Conservation (phyloP, 495 filamentous ascomycete genomes). For the Penicillium argentinense region DNA sequence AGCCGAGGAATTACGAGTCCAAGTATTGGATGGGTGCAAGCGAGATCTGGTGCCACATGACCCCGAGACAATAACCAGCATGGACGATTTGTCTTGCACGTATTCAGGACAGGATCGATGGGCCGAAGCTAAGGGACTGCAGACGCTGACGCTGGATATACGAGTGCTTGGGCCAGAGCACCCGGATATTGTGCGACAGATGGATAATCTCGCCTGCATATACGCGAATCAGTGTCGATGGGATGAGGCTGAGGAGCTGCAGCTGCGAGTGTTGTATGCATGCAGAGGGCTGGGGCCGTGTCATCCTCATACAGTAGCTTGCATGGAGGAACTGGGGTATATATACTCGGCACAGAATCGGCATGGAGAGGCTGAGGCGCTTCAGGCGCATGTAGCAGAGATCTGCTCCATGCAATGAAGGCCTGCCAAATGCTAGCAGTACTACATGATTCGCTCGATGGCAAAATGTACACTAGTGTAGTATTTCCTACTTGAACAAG, state of each 20-base stretch:
- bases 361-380: too few relatives aligned
- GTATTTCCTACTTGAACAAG: too few relatives aligned
- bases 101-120: background rate
- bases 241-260: background rate
- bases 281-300: background rate
- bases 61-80: background rate
- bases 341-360: background rate
- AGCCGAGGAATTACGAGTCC: background rate
- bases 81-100: background rate
- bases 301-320: background rate
- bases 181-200: background rate
- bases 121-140: background rate
- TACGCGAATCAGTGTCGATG: background rate
- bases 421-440: too few relatives aligned
- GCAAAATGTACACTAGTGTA: too few relatives aligned
- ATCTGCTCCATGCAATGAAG: too few relatives aligned
- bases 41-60: background rate
- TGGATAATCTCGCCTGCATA: background rate
- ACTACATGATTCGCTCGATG: too few relatives aligned
- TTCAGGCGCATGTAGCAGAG: too few relatives aligned
- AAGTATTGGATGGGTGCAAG: background rate
- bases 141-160: background rate
- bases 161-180: background rate
- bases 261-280: background rate
- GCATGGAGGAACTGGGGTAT: background rate